Evolutionary conservation across 768 basidiomycete species (phyloP).

Genomic region (Podaxis mareebaensis): DNA sequence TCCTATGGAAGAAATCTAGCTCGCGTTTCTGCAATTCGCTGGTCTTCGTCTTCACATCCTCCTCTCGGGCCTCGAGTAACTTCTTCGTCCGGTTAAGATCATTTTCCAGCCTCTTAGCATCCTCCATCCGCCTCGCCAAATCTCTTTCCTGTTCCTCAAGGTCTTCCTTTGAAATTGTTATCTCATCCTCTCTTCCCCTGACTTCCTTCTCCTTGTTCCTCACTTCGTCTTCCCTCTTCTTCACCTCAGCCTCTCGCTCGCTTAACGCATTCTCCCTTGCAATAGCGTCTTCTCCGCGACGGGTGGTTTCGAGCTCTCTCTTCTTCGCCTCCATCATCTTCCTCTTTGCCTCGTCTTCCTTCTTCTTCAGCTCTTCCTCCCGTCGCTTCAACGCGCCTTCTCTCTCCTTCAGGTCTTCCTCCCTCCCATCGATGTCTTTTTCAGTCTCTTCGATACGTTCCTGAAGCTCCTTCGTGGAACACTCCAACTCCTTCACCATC

Average conservation of each 20-base stretch:
- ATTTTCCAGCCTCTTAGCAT: constrained; percentile 15
- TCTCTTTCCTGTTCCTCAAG: constrained; percentile 17
- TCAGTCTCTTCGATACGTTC: neutral
- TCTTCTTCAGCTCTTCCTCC: constrained; percentile 15
- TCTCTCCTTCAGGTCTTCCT: constrained; percentile 10
- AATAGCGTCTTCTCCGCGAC: constrained; percentile 9
- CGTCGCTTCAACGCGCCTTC: neutral
- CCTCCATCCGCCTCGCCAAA: constrained; percentile 17
- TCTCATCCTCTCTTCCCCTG: constrained; percentile 14
- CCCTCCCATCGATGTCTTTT: neutral
- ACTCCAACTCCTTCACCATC: constrained; percentile 7
- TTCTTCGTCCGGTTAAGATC: constrained; percentile 20
- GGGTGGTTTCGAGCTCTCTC: constrained; percentile 14
- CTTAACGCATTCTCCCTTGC: constrained; percentile 6
- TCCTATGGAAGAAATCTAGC: constrained; percentile 14
- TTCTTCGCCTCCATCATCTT: constrained; percentile 9
- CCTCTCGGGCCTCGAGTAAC: constrained; percentile 20
- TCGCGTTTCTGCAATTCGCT: constrained; percentile 20
- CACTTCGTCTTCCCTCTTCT: constrained; percentile 15
- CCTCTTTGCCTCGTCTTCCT: constrained; percentile 14
- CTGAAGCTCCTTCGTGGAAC: constrained; percentile 5
- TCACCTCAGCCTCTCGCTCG: constrained; percentile 11
- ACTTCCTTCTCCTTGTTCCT: constrained; percentile 21
- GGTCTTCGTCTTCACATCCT: constrained; percentile 16
- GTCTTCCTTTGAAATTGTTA: constrained; percentile 13